A percentile compares a stretch with the other conserved stretches of the same genome.
These are phyloP conservation scores for Penicillium bovifimosum DNA, from an alignment of 495 filamentous ascomycete genomes.

Conservation along the genomic window DNA sequence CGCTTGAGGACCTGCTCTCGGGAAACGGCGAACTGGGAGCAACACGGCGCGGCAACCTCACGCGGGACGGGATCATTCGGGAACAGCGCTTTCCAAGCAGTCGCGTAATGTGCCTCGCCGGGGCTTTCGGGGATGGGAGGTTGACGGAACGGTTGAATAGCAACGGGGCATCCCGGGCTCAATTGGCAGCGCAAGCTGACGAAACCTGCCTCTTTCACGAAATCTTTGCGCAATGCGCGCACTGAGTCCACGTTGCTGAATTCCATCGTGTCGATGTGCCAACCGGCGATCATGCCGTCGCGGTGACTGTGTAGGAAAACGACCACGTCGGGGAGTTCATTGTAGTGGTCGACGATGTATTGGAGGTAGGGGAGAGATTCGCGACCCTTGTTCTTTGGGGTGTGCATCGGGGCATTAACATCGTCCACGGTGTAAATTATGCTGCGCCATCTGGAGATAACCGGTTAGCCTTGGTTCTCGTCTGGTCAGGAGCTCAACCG, in stretches of 20 bases:
- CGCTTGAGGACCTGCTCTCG: slow-evolving; percentile 46
- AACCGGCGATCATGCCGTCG: slow-evolving; percentile 35
- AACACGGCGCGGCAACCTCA: slow-evolving; percentile 52
- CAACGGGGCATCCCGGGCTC: slow-evolving; percentile 37
- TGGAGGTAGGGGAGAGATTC: slow-evolving; percentile 46
- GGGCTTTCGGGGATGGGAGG: slow-evolving; percentile 49
- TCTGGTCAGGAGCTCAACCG: background rate
- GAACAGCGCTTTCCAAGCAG: slow-evolving; percentile 43
- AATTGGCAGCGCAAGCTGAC: slow-evolving; percentile 40
- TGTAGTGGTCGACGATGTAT: slow-evolving; percentile 44
- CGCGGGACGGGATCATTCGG: slow-evolving; percentile 40
- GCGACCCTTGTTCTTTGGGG: slow-evolving; percentile 43
- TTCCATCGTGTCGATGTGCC: slow-evolving; percentile 44
- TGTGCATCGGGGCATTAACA: slow-evolving; percentile 29
- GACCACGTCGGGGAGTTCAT: slow-evolving; percentile 36
- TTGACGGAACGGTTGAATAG: slow-evolving; percentile 39
- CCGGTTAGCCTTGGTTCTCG: background rate
- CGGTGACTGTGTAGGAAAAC: slow-evolving; percentile 43
- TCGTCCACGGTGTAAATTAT: slow-evolving; percentile 45
- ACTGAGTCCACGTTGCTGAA: slow-evolving; percentile 42
- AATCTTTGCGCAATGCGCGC: slow-evolving; percentile 33
- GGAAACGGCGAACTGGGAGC: slow-evolving; percentile 65
- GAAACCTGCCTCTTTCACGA: slow-evolving; percentile 33
- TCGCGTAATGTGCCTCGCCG: slow-evolving; percentile 34
- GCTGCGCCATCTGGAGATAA: slow-evolving; percentile 35